Conservation (phyloP, 2,329 filamentous ascomycete genomes). For the Botrytis porri region DNA sequence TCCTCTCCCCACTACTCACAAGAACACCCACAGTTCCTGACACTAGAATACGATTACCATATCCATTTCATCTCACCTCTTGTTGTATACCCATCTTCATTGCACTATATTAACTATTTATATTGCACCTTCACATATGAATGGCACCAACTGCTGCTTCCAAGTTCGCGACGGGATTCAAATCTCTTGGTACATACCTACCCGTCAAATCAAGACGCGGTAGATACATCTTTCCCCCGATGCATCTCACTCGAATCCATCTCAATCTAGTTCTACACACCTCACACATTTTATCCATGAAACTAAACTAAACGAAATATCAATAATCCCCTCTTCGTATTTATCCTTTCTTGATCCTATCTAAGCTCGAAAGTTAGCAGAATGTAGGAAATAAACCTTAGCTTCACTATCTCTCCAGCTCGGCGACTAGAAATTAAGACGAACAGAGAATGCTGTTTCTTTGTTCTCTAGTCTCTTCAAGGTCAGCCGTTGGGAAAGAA, state of each 20-base stretch:
- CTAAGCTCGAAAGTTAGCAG: too few relatives aligned
- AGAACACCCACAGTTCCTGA: neutral
- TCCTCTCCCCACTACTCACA: neutral
- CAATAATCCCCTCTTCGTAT: neutral
- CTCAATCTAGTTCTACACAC: neutral
- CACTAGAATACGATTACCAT: neutral
- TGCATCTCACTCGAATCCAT: neutral
- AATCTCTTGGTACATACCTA: neutral
- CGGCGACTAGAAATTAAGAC: neutral
- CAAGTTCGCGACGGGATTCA: accelerated
- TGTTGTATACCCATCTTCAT: neutral
- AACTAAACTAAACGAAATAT: neutral
- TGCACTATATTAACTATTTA: neutral
- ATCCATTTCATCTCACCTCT: neutral
- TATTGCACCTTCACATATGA: neutral
- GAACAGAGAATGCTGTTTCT: neutral
- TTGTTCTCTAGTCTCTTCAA: neutral
- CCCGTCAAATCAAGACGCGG: neutral
- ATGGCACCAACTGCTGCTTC: too few relatives aligned
- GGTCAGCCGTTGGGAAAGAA: neutral
- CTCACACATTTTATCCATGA: neutral
- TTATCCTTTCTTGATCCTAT: too few relatives aligned
- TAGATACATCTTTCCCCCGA: neutral
- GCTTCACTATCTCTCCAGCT: neutral
- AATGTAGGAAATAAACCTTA: neutral